Base-by-base conservation (phyloP, 129 eudicot species). In the Scalesia atractyloides region DNA sequence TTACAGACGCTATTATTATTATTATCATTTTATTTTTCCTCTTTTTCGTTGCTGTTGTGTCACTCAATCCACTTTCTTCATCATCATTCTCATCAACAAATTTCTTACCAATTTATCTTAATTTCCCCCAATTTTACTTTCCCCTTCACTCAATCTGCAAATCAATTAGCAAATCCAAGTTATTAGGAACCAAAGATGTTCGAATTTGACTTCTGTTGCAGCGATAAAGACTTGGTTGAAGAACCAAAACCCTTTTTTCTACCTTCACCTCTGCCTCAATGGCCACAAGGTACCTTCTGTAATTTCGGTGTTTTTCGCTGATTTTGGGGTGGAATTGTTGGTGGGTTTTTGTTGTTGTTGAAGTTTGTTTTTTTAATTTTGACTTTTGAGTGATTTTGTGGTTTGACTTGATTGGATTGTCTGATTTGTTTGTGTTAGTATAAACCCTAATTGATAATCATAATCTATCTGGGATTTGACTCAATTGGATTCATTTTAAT, bases 261-360 rank as follows among this genome's bases (percentile, higher is more conserved):
- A 76, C 98, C 98, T 82, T 73, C 86, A 24, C 89, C 96, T 43
- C 81, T 87, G 80, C 98, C 98, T 17, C 69, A 73, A 50, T 93
- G 98, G 98, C 97, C 98, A 46, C 73, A 76, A 93, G 98, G 98
- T 93, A 77, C 50, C 36, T 15, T 26, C 44, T 66, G 43, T 47
- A 34, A 8, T 41, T 41, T 41, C 11, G 22, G 16, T 49, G 46
- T 43, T 54, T 12, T 76, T 66, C 11, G 24, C 30, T 66, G 59
- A 57, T 53, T 58, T 46, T 57, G 36, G 13, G 13, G 50, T 33
- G 65, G 41, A 46, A n/a, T 62, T 56, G 41, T 64, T 57, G 74
- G 9, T 77, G 71, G 49, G 59, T 19, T 79, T 10, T 17, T 34
- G 7, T 4, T 75, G 12, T n/a, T 51, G 2, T 19, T 49, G 34